Percentiles rank a stretch among this genome's conserved stretches.
Conservation (phyloP, 139 green algal species). For the Haematococcus lacustris region DNA sequence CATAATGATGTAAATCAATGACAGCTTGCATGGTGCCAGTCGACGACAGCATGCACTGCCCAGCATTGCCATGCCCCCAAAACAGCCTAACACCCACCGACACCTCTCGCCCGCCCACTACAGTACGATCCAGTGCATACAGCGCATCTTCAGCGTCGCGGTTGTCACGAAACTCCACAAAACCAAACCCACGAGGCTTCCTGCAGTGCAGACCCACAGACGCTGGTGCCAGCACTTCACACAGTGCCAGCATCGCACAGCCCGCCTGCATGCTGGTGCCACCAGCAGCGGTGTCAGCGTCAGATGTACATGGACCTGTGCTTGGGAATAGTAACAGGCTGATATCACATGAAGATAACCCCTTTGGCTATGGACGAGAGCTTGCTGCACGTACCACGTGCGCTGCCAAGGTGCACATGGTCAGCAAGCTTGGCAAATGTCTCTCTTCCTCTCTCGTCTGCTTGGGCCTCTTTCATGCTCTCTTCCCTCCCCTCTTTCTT, state of each 20-base stretch:
- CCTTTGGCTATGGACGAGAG: neutral
- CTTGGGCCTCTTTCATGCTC: neutral
- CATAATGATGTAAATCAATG: too few species aligned
- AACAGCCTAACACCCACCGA: conserved; percentile 20
- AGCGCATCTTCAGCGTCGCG: conserved; percentile 73
- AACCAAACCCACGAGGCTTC: conserved; percentile 70
- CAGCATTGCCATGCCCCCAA: neutral
- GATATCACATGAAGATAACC: neutral
- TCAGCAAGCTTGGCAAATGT: neutral
- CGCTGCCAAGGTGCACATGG: too few species aligned
- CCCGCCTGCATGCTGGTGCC: neutral
- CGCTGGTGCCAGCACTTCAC: neutral
- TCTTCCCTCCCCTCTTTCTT: neutral
- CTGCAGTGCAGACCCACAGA: conserved; percentile 14
- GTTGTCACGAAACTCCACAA: conserved; percentile 70
- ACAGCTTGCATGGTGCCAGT: too few species aligned
- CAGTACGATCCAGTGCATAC: conserved; percentile 51
- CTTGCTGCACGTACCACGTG: neutral
- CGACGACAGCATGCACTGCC: neutral
- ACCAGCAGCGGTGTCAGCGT: neutral
- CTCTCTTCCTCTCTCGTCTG: neutral
- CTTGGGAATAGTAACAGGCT: neutral
- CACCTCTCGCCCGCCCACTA: conserved; percentile 54
- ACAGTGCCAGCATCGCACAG: neutral
- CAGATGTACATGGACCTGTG: neutral